phyloP scores from a whole-genome alignment of 345 rosid genomes.

The Linum trigynum region DNA sequence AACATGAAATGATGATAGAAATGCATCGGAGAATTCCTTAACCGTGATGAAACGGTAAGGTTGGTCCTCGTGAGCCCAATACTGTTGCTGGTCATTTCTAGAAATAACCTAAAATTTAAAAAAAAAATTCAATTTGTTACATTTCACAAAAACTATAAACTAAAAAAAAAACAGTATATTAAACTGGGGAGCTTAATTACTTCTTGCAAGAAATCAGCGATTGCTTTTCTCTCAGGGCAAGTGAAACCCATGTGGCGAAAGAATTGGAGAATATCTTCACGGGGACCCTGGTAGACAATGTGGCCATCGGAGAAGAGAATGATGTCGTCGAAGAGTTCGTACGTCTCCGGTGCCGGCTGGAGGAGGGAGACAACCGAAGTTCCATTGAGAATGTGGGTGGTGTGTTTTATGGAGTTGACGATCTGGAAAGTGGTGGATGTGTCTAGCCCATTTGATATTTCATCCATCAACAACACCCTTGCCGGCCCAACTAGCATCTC shows the following conservation, averaged over 20 bases:
- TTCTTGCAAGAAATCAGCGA: constrained; percentile 3
- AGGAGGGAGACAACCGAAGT: background rate
- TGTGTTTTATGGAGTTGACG: background rate
- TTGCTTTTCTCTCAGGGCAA: constrained; percentile 2
- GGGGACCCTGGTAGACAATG: constrained; percentile 4
- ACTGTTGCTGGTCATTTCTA: constrained; percentile 3
- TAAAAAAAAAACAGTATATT: background rate
- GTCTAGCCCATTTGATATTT: background rate
- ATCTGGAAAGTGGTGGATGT: background rate
- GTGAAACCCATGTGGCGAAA: background rate
- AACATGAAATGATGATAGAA: background rate
- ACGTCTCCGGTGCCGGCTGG: background rate
- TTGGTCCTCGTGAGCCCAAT: background rate
- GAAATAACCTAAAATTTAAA: background rate
- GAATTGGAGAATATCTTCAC: background rate
- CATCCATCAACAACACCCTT: background rate
- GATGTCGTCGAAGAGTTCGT: constrained; percentile 2
- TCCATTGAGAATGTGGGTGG: background rate
- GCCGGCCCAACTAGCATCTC: background rate
- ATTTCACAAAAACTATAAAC: too few species aligned
- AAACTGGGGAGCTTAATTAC: background rate
- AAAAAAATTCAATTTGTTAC: background rate
- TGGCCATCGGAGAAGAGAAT: constrained; percentile 1
- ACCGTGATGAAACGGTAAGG: constrained; percentile 2
- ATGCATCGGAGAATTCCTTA: background rate